Conservation (phyloP, 2,329 filamentous ascomycete genomes). For the Knufia fluminis region DNA sequence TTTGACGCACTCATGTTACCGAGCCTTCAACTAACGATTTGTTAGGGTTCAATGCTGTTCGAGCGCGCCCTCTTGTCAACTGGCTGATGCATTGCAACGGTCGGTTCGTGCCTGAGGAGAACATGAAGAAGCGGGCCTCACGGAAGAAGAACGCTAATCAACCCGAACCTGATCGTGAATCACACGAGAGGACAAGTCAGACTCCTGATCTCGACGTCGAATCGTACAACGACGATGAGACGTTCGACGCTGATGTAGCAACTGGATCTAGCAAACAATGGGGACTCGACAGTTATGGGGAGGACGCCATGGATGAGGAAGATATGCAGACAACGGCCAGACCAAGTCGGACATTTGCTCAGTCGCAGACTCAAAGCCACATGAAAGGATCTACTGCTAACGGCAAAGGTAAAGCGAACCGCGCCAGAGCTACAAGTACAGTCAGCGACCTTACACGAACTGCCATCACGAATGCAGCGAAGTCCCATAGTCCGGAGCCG, state of each 20-base stretch:
- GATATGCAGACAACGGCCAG: neutral
- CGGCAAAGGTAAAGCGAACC: neutral
- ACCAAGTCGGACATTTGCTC: neutral
- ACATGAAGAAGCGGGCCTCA: neutral
- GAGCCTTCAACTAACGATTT: neutral
- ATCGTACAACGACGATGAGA: neutral
- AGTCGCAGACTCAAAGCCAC: neutral
- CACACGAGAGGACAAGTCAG: neutral
- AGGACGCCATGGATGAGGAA: neutral
- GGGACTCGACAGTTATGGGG: neutral
- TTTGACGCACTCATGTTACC: neutral
- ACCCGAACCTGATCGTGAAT: neutral
- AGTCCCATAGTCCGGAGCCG: neutral
- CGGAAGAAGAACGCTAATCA: neutral
- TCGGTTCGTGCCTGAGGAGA: neutral
- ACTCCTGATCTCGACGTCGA: neutral
- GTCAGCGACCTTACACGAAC: neutral
- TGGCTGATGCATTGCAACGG: constrained; percentile 1
- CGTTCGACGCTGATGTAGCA: neutral
- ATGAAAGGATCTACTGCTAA: neutral
- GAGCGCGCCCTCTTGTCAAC: neutral
- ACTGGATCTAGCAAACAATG: neutral
- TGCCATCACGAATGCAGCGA: neutral
- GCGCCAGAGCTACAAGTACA: neutral
- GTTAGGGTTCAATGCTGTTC: neutral